phyloP scores from a whole-genome alignment of 2,329 filamentous ascomycete genomes.

The Sphaerostilbella broomeana region DNA sequence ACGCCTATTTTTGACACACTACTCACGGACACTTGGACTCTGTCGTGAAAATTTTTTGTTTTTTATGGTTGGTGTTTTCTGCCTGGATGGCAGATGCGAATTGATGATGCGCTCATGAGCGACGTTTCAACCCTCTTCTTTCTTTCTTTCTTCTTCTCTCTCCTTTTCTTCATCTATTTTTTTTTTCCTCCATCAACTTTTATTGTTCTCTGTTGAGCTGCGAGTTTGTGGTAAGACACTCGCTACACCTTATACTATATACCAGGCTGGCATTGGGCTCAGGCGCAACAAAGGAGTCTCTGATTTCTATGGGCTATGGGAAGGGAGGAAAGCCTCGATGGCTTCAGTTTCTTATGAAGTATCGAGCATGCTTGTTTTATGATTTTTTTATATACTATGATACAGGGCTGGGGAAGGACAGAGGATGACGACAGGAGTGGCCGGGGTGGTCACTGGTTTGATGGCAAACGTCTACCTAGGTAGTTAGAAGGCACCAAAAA shows the following conservation, averaged over 20 bases:
- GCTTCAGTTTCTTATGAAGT: not conserved
- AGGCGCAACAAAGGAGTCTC: slow-evolving; percentile 8
- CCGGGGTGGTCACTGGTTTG: slow-evolving; percentile 8
- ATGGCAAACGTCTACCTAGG: slow-evolving; percentile 3
- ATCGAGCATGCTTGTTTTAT: slow-evolving; percentile 1
- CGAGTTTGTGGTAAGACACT: slow-evolving; percentile 6
- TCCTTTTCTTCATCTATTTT: slow-evolving; percentile 1
- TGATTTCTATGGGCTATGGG: not conserved
- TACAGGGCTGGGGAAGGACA: slow-evolving; percentile 4
- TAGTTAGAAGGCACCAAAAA: not conserved
- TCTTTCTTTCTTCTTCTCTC: not conserved
- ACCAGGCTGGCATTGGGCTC: slow-evolving; percentile 16
- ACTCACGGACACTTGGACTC: slow-evolving; percentile 13
- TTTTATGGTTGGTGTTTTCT: slow-evolving; percentile 3
- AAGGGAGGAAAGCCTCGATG: not conserved
- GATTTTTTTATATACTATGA: not conserved
- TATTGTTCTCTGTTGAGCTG: slow-evolving; percentile 3
- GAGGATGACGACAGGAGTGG: too few species aligned
- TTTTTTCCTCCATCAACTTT: not conserved
- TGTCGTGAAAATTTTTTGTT: not conserved
- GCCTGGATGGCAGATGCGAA: slow-evolving; percentile 8
- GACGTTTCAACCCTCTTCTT: slow-evolving; percentile 10
- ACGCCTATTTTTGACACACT: slow-evolving; percentile 16
- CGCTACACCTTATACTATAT: slow-evolving; percentile 14
- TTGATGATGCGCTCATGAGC: not conserved